Percentiles rank a stretch among this genome's conserved stretches.
Evolutionary conservation across 768 basidiomycete genomes (phyloP).

Genomic region (Tulasnella sp.): DNA sequence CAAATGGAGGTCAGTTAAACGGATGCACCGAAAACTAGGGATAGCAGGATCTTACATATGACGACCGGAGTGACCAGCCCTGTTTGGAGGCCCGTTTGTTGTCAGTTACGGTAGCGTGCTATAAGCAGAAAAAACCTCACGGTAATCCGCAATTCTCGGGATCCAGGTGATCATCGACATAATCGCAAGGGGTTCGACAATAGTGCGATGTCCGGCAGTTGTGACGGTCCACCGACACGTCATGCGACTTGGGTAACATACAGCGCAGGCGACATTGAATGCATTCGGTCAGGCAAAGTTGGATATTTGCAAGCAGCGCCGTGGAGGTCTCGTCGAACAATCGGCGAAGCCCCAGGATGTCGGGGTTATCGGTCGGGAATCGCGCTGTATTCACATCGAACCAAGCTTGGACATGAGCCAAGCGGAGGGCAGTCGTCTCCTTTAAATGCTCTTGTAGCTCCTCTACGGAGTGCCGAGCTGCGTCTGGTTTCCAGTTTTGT

Average conservation of each 20-base stretch:
- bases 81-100: conserved; percentile 20
- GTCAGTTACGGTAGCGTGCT: background rate
- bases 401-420: conserved; percentile 41
- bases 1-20: background rate
- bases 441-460: conserved; percentile 32
- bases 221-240: conserved; percentile 28
- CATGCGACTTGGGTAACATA: conserved; percentile 36
- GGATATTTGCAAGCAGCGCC: conserved; percentile 35
- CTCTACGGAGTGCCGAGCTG: conserved; percentile 34
- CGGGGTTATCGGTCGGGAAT: conserved; percentile 35
- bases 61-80: conserved; percentile 46
- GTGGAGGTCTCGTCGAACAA: conserved; percentile 33
- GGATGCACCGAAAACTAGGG: background rate
- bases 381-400: conserved; percentile 36
- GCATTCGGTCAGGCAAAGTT: conserved; percentile 42
- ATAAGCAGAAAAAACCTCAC: conserved; percentile 27
- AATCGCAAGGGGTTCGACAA: conserved; percentile 37
- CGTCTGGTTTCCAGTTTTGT: conserved; percentile 18
- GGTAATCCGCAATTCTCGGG: conserved; percentile 32
- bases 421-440: conserved; percentile 31
- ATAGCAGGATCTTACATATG: conserved; percentile 35
- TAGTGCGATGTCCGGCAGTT: conserved; percentile 40
- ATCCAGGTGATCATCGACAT: conserved; percentile 28
- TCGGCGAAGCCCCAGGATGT: conserved; percentile 36
- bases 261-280: conserved; percentile 38